Conservation (phyloP, 2,329 filamentous ascomycete species). For the Pyrenophora seminiperda region DNA sequence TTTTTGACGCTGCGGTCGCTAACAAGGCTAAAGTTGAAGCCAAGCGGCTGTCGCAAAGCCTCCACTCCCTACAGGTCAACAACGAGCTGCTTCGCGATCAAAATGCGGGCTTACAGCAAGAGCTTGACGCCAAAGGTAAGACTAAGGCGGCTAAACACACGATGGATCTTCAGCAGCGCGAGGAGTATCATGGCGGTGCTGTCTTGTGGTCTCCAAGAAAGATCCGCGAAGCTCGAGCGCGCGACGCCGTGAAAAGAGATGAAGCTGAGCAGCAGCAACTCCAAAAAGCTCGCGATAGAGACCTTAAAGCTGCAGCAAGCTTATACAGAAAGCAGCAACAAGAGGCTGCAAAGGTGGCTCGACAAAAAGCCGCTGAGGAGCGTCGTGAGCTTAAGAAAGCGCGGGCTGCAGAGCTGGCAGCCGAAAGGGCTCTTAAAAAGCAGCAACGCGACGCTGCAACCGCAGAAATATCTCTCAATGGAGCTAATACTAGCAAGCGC, state of each 20-base stretch:
- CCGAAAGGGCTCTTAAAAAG: not conserved
- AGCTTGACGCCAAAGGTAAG: not conserved
- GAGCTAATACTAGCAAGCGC: not conserved
- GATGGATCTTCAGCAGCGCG: not conserved
- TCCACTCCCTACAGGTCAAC: not conserved
- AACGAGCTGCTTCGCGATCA: not conserved
- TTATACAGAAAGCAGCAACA: not conserved
- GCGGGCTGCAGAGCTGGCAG: not conserved
- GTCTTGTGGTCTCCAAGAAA: conserved; percentile 1
- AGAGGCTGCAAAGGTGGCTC: not conserved
- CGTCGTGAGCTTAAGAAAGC: not conserved
- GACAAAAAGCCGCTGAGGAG: not conserved
- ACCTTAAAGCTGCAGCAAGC: not conserved
- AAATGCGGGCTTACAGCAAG: not conserved
- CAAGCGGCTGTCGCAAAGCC: not conserved
- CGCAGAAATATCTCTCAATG: not conserved
- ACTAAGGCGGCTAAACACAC: not conserved
- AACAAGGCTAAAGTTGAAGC: not conserved
- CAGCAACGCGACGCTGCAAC: not conserved
- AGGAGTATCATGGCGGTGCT: not conserved
- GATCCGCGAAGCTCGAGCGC: not conserved
- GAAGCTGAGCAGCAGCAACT: not conserved
- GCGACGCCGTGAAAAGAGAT: not conserved
- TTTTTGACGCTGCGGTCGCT: not conserved
- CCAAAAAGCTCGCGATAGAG: not conserved